Evolutionary conservation across 2,329 filamentous ascomycete species (phyloP).

Genomic region (Lecanicillium sp.): DNA sequence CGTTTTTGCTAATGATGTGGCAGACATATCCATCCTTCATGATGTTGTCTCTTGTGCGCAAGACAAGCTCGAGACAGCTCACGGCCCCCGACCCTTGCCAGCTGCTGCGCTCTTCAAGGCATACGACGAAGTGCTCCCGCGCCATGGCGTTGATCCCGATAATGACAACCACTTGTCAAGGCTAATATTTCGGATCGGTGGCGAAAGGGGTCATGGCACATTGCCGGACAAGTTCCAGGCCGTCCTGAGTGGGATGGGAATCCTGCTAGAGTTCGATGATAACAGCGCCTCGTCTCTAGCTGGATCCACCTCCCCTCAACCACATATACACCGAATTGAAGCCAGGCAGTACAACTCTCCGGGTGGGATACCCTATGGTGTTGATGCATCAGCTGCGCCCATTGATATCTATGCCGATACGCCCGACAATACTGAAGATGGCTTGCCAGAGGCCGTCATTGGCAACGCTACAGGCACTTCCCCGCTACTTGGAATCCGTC

Average conservation of each 20-base stretch:
- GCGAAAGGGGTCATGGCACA: constrained; percentile 46
- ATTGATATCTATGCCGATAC: too few relatives aligned
- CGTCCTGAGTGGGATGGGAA: constrained; percentile 61
- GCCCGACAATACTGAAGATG: too few relatives aligned
- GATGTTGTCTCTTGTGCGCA: constrained; percentile 68
- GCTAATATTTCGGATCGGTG: constrained; percentile 72
- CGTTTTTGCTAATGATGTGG: constrained; percentile 2
- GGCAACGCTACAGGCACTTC: too few relatives aligned
- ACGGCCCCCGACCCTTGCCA: constrained; percentile 56
- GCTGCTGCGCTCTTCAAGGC: constrained; percentile 74
- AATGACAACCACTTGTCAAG: constrained; percentile 69
- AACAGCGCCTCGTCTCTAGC: constrained; percentile 17
- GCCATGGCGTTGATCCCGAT: constrained; percentile 62
- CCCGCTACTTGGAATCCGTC: too few relatives aligned
- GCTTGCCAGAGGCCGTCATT: too few relatives aligned
- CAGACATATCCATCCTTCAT: constrained; percentile 70
- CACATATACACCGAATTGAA: too few relatives aligned
- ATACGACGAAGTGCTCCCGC: constrained; percentile 68
- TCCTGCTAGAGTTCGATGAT: constrained; percentile 57
- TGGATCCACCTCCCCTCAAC: too few relatives aligned
- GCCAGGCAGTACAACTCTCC: too few relatives aligned
- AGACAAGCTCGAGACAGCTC: constrained; percentile 47
- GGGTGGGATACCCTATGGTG: too few relatives aligned
- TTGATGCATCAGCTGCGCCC: too few relatives aligned
- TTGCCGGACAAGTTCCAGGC: constrained; percentile 64